Percentiles rank a stretch among this genome's conserved stretches.
These are phyloP conservation scores for Sugiyamaella grinbergsii DNA, from an alignment of 1,139 yeast species.

Conservation along the genomic window DNA sequence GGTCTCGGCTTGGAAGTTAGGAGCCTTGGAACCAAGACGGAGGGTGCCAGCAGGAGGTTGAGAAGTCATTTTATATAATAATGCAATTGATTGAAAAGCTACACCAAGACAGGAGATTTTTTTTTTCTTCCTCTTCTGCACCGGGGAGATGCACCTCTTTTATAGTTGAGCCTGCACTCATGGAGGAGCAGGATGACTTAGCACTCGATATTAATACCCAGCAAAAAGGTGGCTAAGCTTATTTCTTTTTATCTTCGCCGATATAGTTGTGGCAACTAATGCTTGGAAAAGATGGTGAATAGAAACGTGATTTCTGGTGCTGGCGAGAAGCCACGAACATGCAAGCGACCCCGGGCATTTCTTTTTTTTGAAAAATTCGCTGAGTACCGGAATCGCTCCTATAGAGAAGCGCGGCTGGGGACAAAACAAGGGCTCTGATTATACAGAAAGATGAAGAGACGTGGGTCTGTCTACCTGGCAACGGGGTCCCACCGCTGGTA, in stretches of 20 bases:
- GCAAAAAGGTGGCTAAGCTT: slow-evolving; percentile 8
- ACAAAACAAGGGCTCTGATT: too few relatives aligned
- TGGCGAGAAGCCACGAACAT: not conserved
- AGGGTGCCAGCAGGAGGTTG: slow-evolving; percentile 37
- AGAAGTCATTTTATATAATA: slow-evolving; percentile 19
- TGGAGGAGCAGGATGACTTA: too few relatives aligned
- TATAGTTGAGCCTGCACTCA: not conserved
- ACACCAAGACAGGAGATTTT: slow-evolving; percentile 1
- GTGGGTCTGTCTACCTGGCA: too few relatives aligned
- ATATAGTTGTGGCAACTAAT: slow-evolving; percentile 6
- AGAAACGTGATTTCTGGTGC: slow-evolving; percentile 14
- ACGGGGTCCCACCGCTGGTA: too few relatives aligned
- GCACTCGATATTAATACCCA: too few relatives aligned
- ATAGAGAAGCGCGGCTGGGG: too few relatives aligned
- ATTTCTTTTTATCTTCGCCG: slow-evolving; percentile 4
- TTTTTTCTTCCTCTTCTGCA: not conserved
- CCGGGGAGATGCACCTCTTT: too few relatives aligned
- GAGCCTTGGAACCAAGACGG: slow-evolving; percentile 71
- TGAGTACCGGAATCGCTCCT: not conserved
- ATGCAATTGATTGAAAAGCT: not conserved
- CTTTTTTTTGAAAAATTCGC: slow-evolving; percentile 9
- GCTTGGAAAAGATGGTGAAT: slow-evolving; percentile 10
- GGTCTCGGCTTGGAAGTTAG: slow-evolving; percentile 74
- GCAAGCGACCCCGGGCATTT: not conserved
- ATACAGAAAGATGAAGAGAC: too few relatives aligned